Percentiles rank a stretch among this genome's conserved stretches.
These are phyloP conservation scores for Calocybe gangraenosa DNA, from an alignment of 768 basidiomycete genomes.

Conservation along the genomic window DNA sequence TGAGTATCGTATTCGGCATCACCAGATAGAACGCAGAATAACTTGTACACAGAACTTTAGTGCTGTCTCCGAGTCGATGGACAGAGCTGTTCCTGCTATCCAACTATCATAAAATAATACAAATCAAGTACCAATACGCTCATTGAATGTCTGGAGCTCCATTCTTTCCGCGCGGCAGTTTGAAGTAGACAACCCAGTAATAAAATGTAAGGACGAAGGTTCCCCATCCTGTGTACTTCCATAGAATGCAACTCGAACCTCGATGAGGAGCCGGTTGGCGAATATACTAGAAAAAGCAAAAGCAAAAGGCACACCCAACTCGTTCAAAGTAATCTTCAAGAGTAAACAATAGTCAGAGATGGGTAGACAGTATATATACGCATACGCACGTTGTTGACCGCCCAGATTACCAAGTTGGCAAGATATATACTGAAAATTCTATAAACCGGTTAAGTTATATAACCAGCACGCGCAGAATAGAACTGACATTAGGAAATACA, in stretches of 20 bases:
- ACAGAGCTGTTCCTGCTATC: too few species aligned
- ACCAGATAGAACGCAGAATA: too few species aligned
- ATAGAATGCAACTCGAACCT: slow-evolving; percentile 17
- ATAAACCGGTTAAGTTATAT: not conserved
- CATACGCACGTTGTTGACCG: slow-evolving; percentile 17
- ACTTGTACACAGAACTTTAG: too few species aligned
- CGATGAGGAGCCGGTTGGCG: slow-evolving; percentile 28
- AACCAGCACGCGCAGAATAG: too few species aligned
- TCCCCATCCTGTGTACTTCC: not conserved
- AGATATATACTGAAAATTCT: slow-evolving; percentile 26
- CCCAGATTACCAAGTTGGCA: slow-evolving; percentile 24
- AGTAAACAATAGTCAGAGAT: not conserved
- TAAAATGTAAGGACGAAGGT: not conserved
- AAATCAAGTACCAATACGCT: slow-evolving; percentile 1
- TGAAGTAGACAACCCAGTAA: not conserved
- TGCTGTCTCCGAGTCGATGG: too few species aligned
- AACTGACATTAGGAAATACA: slow-evolving; percentile 27
- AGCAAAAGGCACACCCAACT: slow-evolving; percentile 24
- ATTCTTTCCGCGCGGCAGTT: not conserved
- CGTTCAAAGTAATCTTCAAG: slow-evolving; percentile 21
- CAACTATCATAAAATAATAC: too few species aligned
- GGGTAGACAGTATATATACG: not conserved
- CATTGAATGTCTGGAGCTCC: slow-evolving; percentile 2
- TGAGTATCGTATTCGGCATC: too few species aligned
- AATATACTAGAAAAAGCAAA: slow-evolving; percentile 24